phyloP scores from a whole-genome alignment of 768 basidiomycete genomes.

The Phanerodontia chrysosporium region DNA sequence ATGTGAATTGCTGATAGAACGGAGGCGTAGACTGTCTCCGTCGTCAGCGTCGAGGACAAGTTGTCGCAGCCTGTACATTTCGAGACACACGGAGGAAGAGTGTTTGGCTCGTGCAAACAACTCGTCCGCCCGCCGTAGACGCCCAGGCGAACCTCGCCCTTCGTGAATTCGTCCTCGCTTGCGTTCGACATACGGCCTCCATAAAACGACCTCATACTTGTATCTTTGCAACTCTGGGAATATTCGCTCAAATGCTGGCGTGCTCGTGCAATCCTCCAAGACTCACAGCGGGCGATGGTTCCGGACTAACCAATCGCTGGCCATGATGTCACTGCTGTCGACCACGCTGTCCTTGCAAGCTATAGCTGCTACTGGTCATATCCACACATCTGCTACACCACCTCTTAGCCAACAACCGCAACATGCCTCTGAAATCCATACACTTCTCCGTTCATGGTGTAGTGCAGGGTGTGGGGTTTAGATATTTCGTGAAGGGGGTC shows the following conservation, averaged over 20 bases:
- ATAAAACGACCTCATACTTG: no score
- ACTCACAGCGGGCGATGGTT: no score
- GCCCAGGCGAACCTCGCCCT: background rate
- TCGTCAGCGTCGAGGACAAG: constrained; percentile 18
- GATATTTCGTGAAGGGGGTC: constrained; percentile 6
- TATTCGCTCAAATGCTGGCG: no score
- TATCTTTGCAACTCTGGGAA: no score
- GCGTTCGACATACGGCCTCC: no score
- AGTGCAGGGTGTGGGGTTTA: constrained; percentile 15
- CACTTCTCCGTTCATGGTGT: constrained; percentile 8
- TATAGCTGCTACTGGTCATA: background rate
- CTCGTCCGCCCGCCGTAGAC: background rate
- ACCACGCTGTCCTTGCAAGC: background rate
- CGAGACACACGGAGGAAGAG: constrained; percentile 20
- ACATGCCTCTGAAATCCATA: constrained; percentile 9
- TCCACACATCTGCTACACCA: background rate
- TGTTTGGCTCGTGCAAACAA: constrained; percentile 29
- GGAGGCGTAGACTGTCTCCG: constrained; percentile 2
- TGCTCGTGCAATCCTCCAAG: no score
- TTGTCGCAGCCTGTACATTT: constrained; percentile 21
- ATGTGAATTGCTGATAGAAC: background rate
- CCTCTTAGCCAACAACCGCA: background rate
- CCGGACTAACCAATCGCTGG: background rate
- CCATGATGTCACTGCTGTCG: background rate
- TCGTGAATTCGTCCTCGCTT: background rate